Base-by-base conservation (phyloP, 768 basidiomycete genomes). In the Tylopilus vinaceipallidus region DNA sequence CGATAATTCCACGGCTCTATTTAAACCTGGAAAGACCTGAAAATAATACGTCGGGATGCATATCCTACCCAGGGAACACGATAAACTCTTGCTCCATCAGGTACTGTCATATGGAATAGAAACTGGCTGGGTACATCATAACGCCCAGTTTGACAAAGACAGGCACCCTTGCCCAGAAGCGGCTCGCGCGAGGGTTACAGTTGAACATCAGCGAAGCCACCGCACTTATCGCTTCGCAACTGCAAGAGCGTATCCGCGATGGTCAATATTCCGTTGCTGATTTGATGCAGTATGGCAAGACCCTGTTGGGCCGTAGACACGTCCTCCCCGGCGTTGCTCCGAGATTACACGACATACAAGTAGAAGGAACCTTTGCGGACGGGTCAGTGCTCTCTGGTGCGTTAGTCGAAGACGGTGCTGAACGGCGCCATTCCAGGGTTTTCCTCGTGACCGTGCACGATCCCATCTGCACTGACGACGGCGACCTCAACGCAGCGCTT, bases 361-460 rank as follows among this genome's bases (percentile, higher is more conserved):
- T 97, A 0, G 94, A 98, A 65, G 94, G 94, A 13, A 95, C 92
- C 1, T 93, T 98, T 59, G 75, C 69, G 7, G 94, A 94, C 55
- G 89, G 89, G 93, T 91, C 59, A 36, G 79, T 61, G 9, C 45
- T 19, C 24, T 17, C n/a, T 48, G 23, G 27, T 22, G 19, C 26
- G 12, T 13, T 48, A n/a, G n/a, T n/a, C n/a, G n/a, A n/a, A n/a
- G 23, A 43, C 34, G 33, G 12, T 24, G 9, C 40, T 29, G 12
- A 40, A 33, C 11, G 12, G 14, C 27, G n/a, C 40, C 20, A 12
- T 47, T 40, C 26, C 46, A 59, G 62, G 1, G 88, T 92, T 0
- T 99, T 98, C 71, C 79, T 99, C n/a, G 95, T 98, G 32, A 95
- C 95, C 1, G 91, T 98, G 1, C 95, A 98, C 62, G 88, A 95